These are phyloP conservation scores for Ulota crispa DNA, from an alignment of 225 moss, liverwort and hornwort species.

Conservation along the genomic window DNA sequence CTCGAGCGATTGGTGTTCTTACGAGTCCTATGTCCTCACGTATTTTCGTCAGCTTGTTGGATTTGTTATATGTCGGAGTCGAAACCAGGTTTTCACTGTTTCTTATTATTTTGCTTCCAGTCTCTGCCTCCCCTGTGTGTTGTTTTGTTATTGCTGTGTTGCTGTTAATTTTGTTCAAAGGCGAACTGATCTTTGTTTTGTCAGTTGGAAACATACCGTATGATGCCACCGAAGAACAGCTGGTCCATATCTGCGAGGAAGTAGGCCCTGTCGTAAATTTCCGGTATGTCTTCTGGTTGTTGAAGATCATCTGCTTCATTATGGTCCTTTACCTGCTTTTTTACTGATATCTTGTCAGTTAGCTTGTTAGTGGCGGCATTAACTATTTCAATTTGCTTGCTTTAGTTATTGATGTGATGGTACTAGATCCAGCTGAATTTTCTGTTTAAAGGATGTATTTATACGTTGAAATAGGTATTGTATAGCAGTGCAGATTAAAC, in stretches of 20 bases:
- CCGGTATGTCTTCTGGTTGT: constrained; percentile 67
- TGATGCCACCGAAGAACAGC: constrained; percentile 99
- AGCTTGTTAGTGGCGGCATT: not conserved
- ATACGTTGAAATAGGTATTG: not conserved
- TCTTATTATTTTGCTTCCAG: not conserved
- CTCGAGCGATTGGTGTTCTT: not conserved
- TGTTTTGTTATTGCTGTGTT: constrained; percentile 9
- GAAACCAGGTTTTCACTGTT: not conserved
- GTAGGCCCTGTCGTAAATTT: constrained; percentile 99
- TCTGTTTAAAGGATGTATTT: not conserved
- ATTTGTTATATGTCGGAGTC: not conserved
- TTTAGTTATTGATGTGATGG: constrained; percentile 3
- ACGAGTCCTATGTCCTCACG: not conserved
- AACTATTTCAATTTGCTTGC: not conserved
- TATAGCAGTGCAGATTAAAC: not conserved
- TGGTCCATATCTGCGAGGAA: constrained; percentile 99
- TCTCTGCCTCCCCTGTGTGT: not conserved
- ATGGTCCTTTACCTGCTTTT: not conserved
- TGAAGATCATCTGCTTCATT: not conserved
- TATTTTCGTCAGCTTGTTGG: not conserved
- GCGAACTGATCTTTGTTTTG: constrained; percentile 6
- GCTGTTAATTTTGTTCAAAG: not conserved
- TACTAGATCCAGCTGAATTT: not conserved
- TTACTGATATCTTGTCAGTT: not conserved
- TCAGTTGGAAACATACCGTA: constrained; percentile 99